Conservation (phyloP, 805 yeast species). For the Wickerhamiella bombiphila region DNA sequence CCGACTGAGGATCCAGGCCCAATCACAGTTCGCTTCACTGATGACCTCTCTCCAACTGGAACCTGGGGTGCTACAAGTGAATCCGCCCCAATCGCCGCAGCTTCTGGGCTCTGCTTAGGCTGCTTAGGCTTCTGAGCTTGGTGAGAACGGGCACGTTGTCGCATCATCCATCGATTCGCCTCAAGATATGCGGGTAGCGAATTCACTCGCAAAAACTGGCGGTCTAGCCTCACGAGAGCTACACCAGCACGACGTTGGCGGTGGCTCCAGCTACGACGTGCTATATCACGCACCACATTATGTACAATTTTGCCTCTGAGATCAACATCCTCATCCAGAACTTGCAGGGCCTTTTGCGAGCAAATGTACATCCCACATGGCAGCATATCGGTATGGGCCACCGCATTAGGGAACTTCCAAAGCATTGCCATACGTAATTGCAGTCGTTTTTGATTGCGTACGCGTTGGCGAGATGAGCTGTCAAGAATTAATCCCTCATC, state of each 20-base stretch:
- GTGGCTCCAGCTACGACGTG: conserved; percentile 87
- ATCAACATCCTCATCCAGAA: conserved; percentile 27
- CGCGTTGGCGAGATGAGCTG: conserved; percentile 50
- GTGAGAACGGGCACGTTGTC: conserved; percentile 31
- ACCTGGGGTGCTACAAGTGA: conserved; percentile 59
- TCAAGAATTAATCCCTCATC: conserved; percentile 42
- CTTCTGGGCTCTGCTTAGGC: conserved; percentile 18
- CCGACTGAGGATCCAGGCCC: conserved; percentile 70
- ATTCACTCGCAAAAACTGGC: conserved; percentile 57
- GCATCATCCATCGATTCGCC: conserved; percentile 68
- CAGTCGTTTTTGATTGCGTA: conserved; percentile 56
- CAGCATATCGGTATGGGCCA: conserved; percentile 60
- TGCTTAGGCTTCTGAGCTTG: conserved; percentile 17
- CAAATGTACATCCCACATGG: conserved; percentile 63
- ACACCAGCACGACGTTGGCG: conserved; percentile 42
- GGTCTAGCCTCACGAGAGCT: conserved; percentile 45
- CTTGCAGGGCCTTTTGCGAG: conserved; percentile 36
- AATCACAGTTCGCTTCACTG: conserved; percentile 71
- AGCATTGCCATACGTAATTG: conserved; percentile 72
- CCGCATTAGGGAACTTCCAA: conserved; percentile 74
- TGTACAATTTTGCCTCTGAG: conserved; percentile 13
- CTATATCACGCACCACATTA: conserved; percentile 61
- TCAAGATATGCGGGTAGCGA: conserved; percentile 75
- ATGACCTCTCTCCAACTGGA: conserved; percentile 65
- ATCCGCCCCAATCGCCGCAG: conserved; percentile 78